Conservation (phyloP, 495 filamentous ascomycete species). For the Penicillium longicatenatum region DNA sequence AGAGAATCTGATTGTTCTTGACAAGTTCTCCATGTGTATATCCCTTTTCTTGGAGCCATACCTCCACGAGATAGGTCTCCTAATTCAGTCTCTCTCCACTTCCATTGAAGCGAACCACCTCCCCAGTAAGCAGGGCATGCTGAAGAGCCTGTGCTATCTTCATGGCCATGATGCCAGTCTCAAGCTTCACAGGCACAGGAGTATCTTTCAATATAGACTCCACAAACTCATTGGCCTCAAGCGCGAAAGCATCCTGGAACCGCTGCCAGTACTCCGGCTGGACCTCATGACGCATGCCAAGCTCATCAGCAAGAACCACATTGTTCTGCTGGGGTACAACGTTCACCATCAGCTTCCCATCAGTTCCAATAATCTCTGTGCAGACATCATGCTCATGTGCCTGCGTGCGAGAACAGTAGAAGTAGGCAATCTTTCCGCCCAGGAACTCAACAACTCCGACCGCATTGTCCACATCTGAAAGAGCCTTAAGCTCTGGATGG, state of each 20-base stretch:
- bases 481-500: constrained; percentile 30
- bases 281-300: constrained; percentile 30
- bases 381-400: constrained; percentile 33
- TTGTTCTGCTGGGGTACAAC: constrained; percentile 22
- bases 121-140: background rate
- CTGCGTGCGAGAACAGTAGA: constrained; percentile 35
- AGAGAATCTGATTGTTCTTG: too few species aligned
- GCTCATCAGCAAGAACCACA: constrained; percentile 21
- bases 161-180: constrained; percentile 48
- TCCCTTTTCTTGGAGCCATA: too few species aligned
- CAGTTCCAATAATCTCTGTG: constrained; percentile 34
- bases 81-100: background rate
- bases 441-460: constrained; percentile 39
- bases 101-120: background rate
- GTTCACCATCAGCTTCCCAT: constrained; percentile 37
- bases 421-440: constrained; percentile 37
- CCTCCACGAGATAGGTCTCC: too few species aligned
- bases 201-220: constrained; percentile 46
- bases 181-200: constrained; percentile 45
- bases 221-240: constrained; percentile 32
- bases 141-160: constrained; percentile 52
- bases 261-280: constrained; percentile 16
- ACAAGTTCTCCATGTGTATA: too few species aligned
- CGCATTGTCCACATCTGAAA: constrained; percentile 33
- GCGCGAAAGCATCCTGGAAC: constrained; percentile 18